Conservation (phyloP, 129 eudicot species). For the Centella asiatica region DNA sequence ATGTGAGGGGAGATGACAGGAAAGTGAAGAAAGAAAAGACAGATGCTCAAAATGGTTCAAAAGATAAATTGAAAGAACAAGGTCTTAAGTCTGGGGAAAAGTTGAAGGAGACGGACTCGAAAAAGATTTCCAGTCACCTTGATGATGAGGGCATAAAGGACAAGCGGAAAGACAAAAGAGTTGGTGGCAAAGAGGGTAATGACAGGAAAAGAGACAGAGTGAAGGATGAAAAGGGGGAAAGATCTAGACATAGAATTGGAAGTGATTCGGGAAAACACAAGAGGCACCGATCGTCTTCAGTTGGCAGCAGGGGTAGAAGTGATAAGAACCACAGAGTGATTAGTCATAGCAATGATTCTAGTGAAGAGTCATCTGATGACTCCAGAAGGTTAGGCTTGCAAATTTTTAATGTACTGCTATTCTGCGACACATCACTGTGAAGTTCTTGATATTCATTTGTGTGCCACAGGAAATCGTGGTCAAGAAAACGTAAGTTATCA, state of each 20-base stretch:
- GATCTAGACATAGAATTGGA: conserved; percentile 37
- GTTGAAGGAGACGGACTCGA: conserved; percentile 42
- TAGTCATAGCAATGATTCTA: conserved; percentile 36
- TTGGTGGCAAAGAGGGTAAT: conserved; percentile 35
- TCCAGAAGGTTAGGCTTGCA: conserved; percentile 53
- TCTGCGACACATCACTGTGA: neutral
- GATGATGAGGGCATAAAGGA: conserved; percentile 49
- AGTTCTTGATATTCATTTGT: conserved; percentile 17
- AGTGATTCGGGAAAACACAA: conserved; percentile 55
- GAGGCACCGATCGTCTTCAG: conserved; percentile 58
- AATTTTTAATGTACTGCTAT: neutral
- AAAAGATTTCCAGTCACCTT: conserved; percentile 38
- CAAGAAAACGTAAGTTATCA: conserved; percentile 51
- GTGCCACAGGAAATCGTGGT: conserved; percentile 53
- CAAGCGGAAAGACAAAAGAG: conserved; percentile 41
- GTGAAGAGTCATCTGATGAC: conserved; percentile 57
- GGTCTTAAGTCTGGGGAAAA: conserved; percentile 29
- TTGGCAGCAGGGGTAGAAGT: conserved; percentile 49
- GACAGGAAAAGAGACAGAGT: conserved; percentile 45
- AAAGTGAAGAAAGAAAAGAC: conserved; percentile 31
- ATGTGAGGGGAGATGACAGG: conserved; percentile 41
- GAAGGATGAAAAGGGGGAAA: conserved; percentile 57
- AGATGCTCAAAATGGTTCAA: conserved; percentile 37
- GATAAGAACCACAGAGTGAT: conserved; percentile 21
- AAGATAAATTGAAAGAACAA: conserved; percentile 47